Evolutionary conservation across 1,139 yeast species (phyloP).

Genomic region (Geotrichum aggregatum): DNA sequence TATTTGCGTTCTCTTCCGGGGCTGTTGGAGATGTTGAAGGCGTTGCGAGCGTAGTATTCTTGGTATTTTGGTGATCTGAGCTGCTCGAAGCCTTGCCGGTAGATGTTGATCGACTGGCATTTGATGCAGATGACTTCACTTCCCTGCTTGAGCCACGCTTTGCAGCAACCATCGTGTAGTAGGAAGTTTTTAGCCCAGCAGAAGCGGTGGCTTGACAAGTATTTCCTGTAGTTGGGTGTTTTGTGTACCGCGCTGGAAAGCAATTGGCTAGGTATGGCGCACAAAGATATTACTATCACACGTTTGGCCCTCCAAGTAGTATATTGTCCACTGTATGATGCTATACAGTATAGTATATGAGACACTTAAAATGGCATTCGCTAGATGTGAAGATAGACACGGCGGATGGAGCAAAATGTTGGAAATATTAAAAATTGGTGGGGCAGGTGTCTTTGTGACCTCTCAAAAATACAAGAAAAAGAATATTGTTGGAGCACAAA

Average conservation of each 20-base stretch:
- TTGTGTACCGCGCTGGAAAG: background rate
- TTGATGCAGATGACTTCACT: background rate
- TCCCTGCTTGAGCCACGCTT: conserved; percentile 5
- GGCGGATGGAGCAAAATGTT: too few species aligned
- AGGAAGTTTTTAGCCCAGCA: background rate
- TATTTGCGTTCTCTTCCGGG: background rate
- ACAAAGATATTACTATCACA: background rate
- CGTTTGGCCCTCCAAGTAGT: too few species aligned
- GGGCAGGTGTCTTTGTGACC: conserved; percentile 12
- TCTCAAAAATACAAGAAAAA: background rate
- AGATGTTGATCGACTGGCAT: background rate
- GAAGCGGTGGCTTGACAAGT: background rate
- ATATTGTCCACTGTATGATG: too few species aligned
- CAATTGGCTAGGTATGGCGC: background rate
- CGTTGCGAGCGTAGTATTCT: background rate
- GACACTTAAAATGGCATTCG: too few species aligned
- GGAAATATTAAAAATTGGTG: background rate
- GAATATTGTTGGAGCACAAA: background rate
- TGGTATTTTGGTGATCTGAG: background rate
- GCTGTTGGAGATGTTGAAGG: background rate
- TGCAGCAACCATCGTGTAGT: conserved; percentile 7
- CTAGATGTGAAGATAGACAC: too few species aligned
- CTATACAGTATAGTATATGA: too few species aligned
- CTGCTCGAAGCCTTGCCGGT: background rate
- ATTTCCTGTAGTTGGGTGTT: background rate